Conservation (phyloP, 768 basidiomycete genomes). For the Russula brevipes region DNA sequence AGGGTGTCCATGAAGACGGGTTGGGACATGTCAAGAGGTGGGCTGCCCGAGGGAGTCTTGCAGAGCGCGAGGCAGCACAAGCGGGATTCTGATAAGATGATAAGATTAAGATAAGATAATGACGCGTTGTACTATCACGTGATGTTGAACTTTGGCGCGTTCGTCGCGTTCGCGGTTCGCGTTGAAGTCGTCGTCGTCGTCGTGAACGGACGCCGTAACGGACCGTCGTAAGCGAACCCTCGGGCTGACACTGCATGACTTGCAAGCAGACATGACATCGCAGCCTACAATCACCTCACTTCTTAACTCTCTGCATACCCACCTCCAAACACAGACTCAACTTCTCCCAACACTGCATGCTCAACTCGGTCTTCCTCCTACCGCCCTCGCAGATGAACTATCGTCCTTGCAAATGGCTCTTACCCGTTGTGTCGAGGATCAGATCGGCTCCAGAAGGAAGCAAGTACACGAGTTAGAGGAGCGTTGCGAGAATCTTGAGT, state of each 20-base stretch:
- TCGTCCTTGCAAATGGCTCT: constrained; percentile 67
- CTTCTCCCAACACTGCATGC: constrained; percentile 76
- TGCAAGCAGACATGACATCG: constrained; percentile 14
- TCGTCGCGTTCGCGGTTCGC: not conserved
- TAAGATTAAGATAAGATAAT: not conserved
- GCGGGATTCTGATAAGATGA: constrained; percentile 41
- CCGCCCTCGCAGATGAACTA: constrained; percentile 78
- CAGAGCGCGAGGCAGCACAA: constrained; percentile 56
- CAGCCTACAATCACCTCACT: constrained; percentile 49
- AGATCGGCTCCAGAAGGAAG: constrained; percentile 61
- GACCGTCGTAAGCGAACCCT: not conserved
- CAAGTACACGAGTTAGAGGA: constrained; percentile 74
- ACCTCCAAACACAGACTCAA: constrained; percentile 76
- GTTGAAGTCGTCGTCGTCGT: not conserved
- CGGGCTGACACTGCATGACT: not conserved
- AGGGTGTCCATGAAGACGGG: constrained; percentile 28
- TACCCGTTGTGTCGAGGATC: constrained; percentile 66
- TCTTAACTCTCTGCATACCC: constrained; percentile 70
- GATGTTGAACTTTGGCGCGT: constrained; percentile 20
- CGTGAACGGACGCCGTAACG: not conserved
- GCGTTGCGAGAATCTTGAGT: constrained; percentile 58
- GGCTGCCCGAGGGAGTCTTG: constrained; percentile 70
- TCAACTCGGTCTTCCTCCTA: constrained; percentile 76
- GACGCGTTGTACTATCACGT: constrained; percentile 7
- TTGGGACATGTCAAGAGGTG: constrained; percentile 42